Percentiles rank a stretch among this genome's conserved stretches.
Conservation (phyloP, 345 rosid genomes). For the Erodium maritimum region DNA sequence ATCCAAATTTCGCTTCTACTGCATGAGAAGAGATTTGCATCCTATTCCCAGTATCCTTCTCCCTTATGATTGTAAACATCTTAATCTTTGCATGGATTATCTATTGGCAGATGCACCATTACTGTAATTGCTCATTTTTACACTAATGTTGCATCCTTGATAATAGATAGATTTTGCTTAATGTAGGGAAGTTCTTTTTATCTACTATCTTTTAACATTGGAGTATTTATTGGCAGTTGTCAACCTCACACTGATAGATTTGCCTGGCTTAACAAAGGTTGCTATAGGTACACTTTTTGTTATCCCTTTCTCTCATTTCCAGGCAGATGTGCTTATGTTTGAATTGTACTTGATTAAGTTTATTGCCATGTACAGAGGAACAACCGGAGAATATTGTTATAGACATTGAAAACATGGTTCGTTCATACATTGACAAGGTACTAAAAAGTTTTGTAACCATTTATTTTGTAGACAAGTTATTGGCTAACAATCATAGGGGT, state of each 20-base stretch:
- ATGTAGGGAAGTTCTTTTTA: neutral
- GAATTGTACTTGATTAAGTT: neutral
- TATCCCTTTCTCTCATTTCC: neutral
- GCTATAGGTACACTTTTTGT: constrained; percentile 36
- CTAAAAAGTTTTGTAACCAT: constrained; percentile 2
- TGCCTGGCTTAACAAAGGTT: constrained; percentile 67
- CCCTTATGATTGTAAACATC: neutral
- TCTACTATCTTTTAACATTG: constrained; percentile 1
- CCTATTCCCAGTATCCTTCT: neutral
- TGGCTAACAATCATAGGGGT: neutral
- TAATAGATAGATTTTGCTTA: neutral
- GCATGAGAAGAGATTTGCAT: neutral
- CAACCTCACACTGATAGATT: constrained; percentile 55
- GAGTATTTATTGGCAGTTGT: constrained; percentile 30
- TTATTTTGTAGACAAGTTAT: neutral
- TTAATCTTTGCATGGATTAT: neutral
- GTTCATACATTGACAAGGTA: constrained; percentile 51
- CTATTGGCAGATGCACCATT: neutral
- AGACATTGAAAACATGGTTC: constrained; percentile 60
- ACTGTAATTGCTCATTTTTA: neutral
- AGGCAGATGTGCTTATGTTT: neutral
- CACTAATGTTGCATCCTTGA: neutral
- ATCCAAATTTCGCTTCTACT: neutral
- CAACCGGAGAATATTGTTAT: constrained; percentile 47
- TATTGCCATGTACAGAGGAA: constrained; percentile 33